Conservation (phyloP, 331 rosid species). For the Acacia concinna region DNA sequence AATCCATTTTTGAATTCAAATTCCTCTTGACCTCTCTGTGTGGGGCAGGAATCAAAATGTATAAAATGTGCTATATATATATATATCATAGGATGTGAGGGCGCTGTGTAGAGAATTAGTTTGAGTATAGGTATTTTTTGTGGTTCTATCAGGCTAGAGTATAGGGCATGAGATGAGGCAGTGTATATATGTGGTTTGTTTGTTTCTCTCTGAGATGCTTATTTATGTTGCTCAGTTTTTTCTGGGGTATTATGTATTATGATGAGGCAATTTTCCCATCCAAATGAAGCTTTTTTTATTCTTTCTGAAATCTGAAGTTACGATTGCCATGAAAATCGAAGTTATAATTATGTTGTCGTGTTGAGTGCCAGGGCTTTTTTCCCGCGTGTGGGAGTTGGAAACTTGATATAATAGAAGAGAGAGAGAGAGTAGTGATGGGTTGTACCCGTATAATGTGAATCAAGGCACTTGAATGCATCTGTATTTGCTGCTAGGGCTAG, state of each 20-base stretch:
- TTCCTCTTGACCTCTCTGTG: constrained; percentile 21
- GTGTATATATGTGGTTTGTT: neutral
- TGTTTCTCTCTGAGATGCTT: neutral
- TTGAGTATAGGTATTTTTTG: constrained; percentile 29
- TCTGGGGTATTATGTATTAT: neutral
- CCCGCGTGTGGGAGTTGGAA: too few relatives aligned
- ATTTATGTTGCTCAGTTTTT: neutral
- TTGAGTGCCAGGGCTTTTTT: neutral
- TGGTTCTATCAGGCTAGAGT: constrained; percentile 29
- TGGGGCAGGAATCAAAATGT: constrained; percentile 24
- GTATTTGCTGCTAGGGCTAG: too few relatives aligned
- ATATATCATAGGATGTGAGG: constrained; percentile 19
- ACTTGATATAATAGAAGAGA: neutral
- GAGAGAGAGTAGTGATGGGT: neutral
- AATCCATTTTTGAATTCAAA: constrained; percentile 39
- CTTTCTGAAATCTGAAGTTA: neutral
- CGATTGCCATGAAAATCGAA: too few relatives aligned
- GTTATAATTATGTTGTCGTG: neutral
- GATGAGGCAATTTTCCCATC: neutral
- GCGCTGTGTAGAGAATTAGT: constrained; percentile 20
- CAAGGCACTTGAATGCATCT: too few relatives aligned
- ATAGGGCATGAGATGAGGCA: constrained; percentile 18
- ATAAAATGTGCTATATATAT: constrained; percentile 23
- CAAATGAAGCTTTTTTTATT: neutral
- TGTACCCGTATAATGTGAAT: too few relatives aligned